phyloP scores from a whole-genome alignment of 2,329 filamentous ascomycete genomes.

The Ustilaginoidea virens region DNA sequence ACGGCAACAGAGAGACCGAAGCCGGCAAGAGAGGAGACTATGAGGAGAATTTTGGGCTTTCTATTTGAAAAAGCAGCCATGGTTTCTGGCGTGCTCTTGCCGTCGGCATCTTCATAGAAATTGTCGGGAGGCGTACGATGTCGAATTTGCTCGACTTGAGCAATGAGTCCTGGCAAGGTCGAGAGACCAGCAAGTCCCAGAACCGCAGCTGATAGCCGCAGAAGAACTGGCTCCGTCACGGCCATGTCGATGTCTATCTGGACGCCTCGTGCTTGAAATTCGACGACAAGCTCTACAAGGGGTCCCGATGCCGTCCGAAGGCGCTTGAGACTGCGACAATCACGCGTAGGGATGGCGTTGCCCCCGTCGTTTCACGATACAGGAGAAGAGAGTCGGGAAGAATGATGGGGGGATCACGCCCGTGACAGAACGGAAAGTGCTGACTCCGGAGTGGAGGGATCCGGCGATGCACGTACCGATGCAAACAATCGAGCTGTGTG shows the following conservation, averaged over 20 bases:
- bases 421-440: no score
- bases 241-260: neutral
- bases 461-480: no score
- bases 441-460: no score
- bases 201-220: slow-evolving; percentile 16
- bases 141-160: slow-evolving; percentile 18
- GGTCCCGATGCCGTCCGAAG: neutral
- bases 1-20: slow-evolving; percentile 39
- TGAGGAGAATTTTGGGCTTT: slow-evolving; percentile 37
- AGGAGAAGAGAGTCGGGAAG: no score
- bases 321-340: neutral
- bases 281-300: slow-evolving; percentile 1
- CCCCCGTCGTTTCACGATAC: neutral
- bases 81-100: slow-evolving; percentile 49
- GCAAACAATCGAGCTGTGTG: no score
- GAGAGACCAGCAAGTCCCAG: slow-evolving; percentile 20
- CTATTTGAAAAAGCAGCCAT: slow-evolving; percentile 45
- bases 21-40: slow-evolving; percentile 37
- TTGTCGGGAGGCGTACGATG: slow-evolving; percentile 23
- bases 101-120: slow-evolving; percentile 55
- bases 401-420: no score
- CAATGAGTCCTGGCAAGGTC: slow-evolving; percentile 21
- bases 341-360: neutral
- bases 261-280: neutral
- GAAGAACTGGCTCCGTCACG: slow-evolving; percentile 5